Evolutionary conservation across 2,329 filamentous ascomycete species (phyloP).

Genomic region (Penicillium sp.): DNA sequence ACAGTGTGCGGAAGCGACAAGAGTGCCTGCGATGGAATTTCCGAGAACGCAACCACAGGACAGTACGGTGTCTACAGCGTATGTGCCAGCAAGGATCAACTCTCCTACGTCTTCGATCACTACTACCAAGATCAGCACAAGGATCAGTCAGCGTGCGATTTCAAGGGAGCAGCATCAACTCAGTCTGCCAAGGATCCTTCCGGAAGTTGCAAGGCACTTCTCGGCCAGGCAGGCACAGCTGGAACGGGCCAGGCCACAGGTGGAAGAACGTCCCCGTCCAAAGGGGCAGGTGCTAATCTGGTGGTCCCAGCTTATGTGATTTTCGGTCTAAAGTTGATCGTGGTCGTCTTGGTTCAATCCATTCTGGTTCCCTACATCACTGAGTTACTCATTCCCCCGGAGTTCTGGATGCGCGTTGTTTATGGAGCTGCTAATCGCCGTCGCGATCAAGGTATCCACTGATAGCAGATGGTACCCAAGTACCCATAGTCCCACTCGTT

Average conservation of each 20-base stretch:
- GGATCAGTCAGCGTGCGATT: conserved; percentile 1
- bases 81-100: conserved; percentile 3
- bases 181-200: conserved; percentile 1
- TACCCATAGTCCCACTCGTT: neutral
- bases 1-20: conserved; percentile 42
- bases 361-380: neutral
- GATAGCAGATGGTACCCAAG: neutral
- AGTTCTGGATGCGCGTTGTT: neutral
- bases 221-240: neutral
- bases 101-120: conserved; percentile 5
- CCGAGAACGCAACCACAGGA: conserved; percentile 41
- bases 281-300: neutral
- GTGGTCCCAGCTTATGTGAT: neutral
- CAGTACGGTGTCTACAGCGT: conserved; percentile 45
- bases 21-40: conserved; percentile 42
- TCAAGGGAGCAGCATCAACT: conserved; percentile 4
- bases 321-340: neutral
- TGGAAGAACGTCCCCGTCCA: neutral
- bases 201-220: conserved; percentile 2
- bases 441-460: neutral
- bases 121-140: conserved; percentile 4
- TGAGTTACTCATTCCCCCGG: neutral
- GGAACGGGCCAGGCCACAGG: neutral
- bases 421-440: no score
- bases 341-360: neutral